Percentiles rank a stretch among this genome's conserved stretches.
These are phyloP conservation scores for Filosporella fistucella DNA, from an alignment of 495 filamentous ascomycete species.

Conservation along the genomic window DNA sequence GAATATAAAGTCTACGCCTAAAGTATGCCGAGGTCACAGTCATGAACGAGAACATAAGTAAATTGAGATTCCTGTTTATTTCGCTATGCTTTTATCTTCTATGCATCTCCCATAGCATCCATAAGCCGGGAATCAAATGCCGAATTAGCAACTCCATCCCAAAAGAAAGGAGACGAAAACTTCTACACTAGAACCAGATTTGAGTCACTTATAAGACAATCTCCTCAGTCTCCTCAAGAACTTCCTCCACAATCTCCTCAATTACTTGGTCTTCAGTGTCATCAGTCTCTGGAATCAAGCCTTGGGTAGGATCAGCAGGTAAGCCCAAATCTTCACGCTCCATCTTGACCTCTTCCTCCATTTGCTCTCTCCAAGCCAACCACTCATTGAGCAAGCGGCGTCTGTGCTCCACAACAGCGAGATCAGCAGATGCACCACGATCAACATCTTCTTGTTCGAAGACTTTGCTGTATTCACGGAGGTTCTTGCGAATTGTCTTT, in stretches of 20 bases:
- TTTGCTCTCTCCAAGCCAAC: conserved; percentile 74
- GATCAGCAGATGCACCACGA: conserved; percentile 85
- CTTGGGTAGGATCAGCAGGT: conserved; percentile 56
- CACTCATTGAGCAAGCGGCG: conserved; percentile 84
- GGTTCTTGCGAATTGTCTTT: conserved; percentile 95
- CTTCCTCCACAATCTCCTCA: conserved; percentile 90
- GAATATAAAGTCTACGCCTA: too few species aligned
- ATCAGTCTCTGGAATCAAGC: conserved; percentile 44
- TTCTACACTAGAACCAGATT: too few species aligned
- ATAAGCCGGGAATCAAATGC: background rate
- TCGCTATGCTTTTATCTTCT: background rate
- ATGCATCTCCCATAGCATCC: background rate
- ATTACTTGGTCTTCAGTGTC: conserved; percentile 67
- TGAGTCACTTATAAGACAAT: conserved; percentile 44
- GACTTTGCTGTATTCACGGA: conserved; percentile 88
- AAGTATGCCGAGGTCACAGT: too few species aligned
- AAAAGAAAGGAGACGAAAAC: too few species aligned
- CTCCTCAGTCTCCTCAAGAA: conserved; percentile 91
- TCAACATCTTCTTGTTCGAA: conserved; percentile 95
- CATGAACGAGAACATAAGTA: too few species aligned
- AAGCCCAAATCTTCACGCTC: conserved; percentile 68
- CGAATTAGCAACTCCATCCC: conserved; percentile 2
- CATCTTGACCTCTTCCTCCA: conserved; percentile 67
- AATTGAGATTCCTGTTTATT: too few species aligned
- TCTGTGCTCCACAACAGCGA: conserved; percentile 85